A percentile compares a stretch with the other conserved stretches of the same genome.
These are phyloP conservation scores for Suillus sp. DNA, from an alignment of 768 basidiomycete species.

Conservation along the genomic window DNA sequence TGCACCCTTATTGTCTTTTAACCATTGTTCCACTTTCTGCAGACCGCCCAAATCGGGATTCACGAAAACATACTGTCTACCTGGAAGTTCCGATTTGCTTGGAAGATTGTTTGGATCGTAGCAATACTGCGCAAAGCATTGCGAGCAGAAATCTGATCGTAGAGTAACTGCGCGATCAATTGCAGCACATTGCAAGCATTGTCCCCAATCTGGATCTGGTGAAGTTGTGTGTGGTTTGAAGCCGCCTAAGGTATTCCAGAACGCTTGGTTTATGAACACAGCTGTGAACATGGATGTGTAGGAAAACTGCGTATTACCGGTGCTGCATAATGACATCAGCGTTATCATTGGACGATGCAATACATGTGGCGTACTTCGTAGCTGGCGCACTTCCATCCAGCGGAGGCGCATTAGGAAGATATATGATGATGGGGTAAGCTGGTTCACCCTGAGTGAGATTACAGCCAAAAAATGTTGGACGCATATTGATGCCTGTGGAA, in stretches of 20 bases:
- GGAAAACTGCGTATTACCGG: slow-evolving; percentile 58
- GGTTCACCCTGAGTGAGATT: slow-evolving; percentile 49
- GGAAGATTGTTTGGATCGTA: slow-evolving; percentile 62
- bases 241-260: slow-evolving; percentile 55
- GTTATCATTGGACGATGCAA: background rate
- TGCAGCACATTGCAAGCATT: slow-evolving; percentile 63
- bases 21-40: slow-evolving; percentile 43
- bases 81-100: slow-evolving; percentile 43
- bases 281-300: slow-evolving; percentile 57
- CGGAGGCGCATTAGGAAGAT: slow-evolving; percentile 79
- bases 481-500: slow-evolving; percentile 59
- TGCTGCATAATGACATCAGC: slow-evolving; percentile 37
- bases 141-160: slow-evolving; percentile 52
- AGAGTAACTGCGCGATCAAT: slow-evolving; percentile 49
- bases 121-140: slow-evolving; percentile 64
- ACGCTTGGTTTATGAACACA: slow-evolving; percentile 64
- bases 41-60: slow-evolving; percentile 60
- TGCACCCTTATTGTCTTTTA: slow-evolving; percentile 45
- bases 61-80: slow-evolving; percentile 46
- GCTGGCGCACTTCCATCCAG: slow-evolving; percentile 60
- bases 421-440: slow-evolving; percentile 69
- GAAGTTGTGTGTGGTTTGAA: slow-evolving; percentile 60
- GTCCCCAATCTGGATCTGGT: slow-evolving; percentile 55
- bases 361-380: slow-evolving; percentile 52
- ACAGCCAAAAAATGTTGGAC: slow-evolving; percentile 84